Evolutionary conservation across 495 filamentous ascomycete genomes (phyloP), one percentile per base, ranked within the genome.

Genomic region (Hypoxylon cercidicola): DNA sequence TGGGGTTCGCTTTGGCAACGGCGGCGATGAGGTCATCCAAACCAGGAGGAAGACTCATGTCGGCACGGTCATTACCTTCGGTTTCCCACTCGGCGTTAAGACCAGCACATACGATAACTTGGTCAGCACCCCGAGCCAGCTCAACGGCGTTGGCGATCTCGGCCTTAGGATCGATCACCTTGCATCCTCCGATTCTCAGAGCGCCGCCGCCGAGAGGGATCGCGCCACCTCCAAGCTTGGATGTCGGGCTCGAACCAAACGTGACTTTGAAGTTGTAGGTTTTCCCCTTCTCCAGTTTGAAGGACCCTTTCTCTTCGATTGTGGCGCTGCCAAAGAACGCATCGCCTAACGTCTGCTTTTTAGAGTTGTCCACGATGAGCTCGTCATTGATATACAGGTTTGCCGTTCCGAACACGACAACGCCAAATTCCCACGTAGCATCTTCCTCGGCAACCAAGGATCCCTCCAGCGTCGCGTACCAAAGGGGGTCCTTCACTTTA

Each of bases 81-180:
- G 84, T 85, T 70, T 92, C 89, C 87, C 87, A 91, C 60, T 91
- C 89, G 39, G 75, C 81, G 55, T 89, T 90, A 43, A 91, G 81
- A 9, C 90, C 89, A 10, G 86, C 86, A 62, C 88, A 88, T 18
- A 91, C 71, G 52, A 92, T 83, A 13, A 89, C 90, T 54, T 90
- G 84, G 25, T 91, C 90, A 1, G 84, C 84, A 23, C 82, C 77
- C 53, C 78, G 78, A 5, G 91, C 91, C 11, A 89, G 74, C 7
- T 80, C 74, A 23, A 87, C 85, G 0, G 91, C 90, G 35, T 87
- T 78, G 12, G 79, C 71, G 37, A 92, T 83, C 39, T 85, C 82
- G 25, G 85, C 84, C 48, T 86, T 78, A 43, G 84, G 76, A 62
- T 83, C 78, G 55, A 88, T 78, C 25, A 85, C 82, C 61, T 84